A percentile compares a stretch with the other conserved stretches of the same genome.
Evolutionary conservation across 805 yeast genomes (phyloP).

Genomic region (Schwanniomyces pseudopolymorphus): DNA sequence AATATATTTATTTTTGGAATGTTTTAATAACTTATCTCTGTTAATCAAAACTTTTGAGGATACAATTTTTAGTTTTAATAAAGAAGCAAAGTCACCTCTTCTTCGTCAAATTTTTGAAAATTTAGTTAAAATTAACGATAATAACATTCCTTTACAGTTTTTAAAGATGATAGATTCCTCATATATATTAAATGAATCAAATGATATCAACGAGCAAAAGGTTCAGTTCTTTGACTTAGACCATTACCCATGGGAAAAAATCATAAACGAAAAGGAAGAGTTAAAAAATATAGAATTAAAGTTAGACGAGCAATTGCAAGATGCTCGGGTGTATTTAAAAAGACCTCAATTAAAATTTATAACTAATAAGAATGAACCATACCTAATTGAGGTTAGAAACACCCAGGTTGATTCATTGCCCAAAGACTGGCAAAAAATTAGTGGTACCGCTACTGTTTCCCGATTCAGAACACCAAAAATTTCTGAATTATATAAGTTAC

Average conservation of each 20-base stretch:
- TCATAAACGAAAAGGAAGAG: constrained; percentile 32
- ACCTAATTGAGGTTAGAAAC: constrained; percentile 73
- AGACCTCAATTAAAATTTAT: constrained; percentile 58
- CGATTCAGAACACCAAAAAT: constrained; percentile 71
- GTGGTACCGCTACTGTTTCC: constrained; percentile 64
- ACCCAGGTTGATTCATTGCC: constrained; percentile 59
- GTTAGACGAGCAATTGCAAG: constrained; percentile 53
- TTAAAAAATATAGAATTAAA: constrained; percentile 46
- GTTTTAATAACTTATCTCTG: constrained; percentile 25
- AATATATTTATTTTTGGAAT: constrained; percentile 27
- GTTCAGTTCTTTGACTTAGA: constrained; percentile 41
- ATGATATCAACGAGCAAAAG: constrained; percentile 45
- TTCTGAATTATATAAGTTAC: constrained; percentile 46
- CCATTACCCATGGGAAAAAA: constrained; percentile 35
- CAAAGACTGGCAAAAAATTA: constrained; percentile 71
- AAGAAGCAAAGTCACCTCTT: constrained; percentile 28
- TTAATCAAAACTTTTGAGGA: constrained; percentile 31
- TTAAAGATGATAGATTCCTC: constrained; percentile 53
- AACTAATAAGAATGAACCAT: constrained; percentile 63
- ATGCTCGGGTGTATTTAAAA: constrained; percentile 45
- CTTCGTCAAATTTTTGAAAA: constrained; percentile 38
- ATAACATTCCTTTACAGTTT: constrained; percentile 31
- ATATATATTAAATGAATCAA: constrained; percentile 49
- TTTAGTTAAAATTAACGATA: constrained; percentile 32
- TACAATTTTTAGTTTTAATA: constrained; percentile 25